A percentile compares a stretch with the other conserved stretches of the same genome.
phyloP scores from a whole-genome alignment of 2,329 filamentous ascomycete species.

The Fusarium transvaalense region DNA sequence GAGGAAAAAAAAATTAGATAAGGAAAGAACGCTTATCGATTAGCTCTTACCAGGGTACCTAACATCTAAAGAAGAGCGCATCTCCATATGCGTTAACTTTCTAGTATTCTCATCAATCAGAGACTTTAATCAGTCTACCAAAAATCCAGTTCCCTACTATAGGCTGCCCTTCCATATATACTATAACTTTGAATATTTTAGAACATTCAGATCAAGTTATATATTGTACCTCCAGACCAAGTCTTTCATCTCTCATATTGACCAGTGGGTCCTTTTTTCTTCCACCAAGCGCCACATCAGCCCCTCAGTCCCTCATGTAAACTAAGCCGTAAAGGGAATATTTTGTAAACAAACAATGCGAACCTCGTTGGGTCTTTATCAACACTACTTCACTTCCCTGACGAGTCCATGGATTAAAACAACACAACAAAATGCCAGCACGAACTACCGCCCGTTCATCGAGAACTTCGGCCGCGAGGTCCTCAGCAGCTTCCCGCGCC shows the following conservation, averaged over 20 bases:
- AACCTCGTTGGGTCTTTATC: conserved; percentile 18
- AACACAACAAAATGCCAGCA: conserved; percentile 60
- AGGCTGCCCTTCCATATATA: background rate
- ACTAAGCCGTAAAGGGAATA: conserved; percentile 51
- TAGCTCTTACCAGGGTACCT: background rate
- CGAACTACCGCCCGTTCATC: conserved; percentile 62
- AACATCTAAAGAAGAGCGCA: no score
- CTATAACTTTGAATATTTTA: background rate
- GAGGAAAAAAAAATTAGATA: conserved; percentile 33
- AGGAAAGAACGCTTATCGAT: conserved; percentile 24
- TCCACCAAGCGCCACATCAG: conserved; percentile 5
- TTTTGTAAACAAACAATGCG: conserved; percentile 50
- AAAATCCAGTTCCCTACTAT: no score
- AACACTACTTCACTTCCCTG: conserved; percentile 8
- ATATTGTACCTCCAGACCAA: background rate
- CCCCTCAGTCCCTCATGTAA: conserved; percentile 13
- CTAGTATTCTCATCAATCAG: no score
- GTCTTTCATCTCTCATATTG: background rate
- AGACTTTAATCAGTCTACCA: no score
- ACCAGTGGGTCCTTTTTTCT: background rate
- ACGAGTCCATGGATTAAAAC: conserved; percentile 16
- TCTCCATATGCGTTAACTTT: no score
- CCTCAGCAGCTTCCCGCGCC: conserved; percentile 61
- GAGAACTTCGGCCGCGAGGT: conserved; percentile 60
- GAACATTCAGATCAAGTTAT: background rate